Evolutionary conservation across 1,139 yeast species (phyloP), one percentile per base, ranked within the genome.

Genomic region (Taiozyma onychis): DNA sequence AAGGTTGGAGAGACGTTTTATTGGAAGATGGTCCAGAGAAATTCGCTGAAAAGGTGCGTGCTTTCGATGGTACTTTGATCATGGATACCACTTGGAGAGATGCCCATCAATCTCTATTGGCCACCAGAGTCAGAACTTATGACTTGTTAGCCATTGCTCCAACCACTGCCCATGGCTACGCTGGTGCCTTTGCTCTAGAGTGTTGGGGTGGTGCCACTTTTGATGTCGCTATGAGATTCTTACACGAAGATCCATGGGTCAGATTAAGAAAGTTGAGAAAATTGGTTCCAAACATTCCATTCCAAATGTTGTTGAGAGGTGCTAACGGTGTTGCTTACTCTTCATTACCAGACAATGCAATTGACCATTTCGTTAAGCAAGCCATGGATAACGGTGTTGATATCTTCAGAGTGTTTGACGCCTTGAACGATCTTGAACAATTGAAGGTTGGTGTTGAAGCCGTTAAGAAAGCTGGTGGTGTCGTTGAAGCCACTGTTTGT

Each of bases 151-250:
- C 90, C 58, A 88, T 95, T 73, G 99, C 99, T 26, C 93, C 91
- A 51, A 81, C 95, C 49, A 93, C 99, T 34, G 88, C 97, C 2
- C 84, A 87, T 66, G 99, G 97, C 22, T 73, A 90, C 62, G 73
- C 86, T 56, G 95, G 95, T 53, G 95, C 96, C 1, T 95, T 89
- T 70, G 95, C 99, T 16, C 76, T 93, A 51, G 99, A 93, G 75
- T 93, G 98, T 76, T 93, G 99, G 99, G 99, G 99, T 73, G 99
- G 99, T 72, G 99, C 99, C 51, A 93, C 99, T 35, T 93, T 93
- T 65, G 99, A 93, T 67, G 99, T 93, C 50, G 88, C 97, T 54
- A 91, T 93, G 98, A 83, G 99, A 72, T 95, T 95, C 78, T 78
- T 93, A 64, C 91, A 91, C 69, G 99, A 93, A 76, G 97, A 91